A percentile compares a stretch with the other conserved stretches of the same genome.
Conservation (phyloP, 2,329 filamentous ascomycete species). For the Fragosphaeria purpurea region DNA sequence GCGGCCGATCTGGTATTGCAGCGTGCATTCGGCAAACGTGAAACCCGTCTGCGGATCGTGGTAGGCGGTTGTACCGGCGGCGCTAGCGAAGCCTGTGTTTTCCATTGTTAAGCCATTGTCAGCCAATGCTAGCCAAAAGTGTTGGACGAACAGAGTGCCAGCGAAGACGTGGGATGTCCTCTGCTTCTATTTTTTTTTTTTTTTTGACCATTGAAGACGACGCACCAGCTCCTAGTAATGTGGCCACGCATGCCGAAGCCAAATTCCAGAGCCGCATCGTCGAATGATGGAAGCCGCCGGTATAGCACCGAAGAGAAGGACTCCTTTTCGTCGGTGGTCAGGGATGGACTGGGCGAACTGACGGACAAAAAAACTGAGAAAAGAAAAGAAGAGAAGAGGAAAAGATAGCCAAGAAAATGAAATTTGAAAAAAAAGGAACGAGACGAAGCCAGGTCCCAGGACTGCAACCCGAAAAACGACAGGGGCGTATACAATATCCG, state of each 20-base stretch:
- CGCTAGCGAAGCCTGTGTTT: neutral
- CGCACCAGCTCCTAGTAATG: neutral
- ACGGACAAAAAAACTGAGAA: neutral
- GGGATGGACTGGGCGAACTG: neutral
- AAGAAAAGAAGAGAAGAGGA: neutral
- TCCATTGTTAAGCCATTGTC: no score
- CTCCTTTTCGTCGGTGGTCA: no score
- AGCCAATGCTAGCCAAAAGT: no score
- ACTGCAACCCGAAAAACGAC: no score
- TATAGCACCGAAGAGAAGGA: neutral
- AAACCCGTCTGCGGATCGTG: conserved; percentile 22
- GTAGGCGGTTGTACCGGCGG: conserved; percentile 2
- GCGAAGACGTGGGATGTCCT: no score
- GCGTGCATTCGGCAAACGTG: conserved; percentile 7
- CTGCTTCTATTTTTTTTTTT: neutral
- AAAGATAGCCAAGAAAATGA: neutral
- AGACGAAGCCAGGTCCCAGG: no score
- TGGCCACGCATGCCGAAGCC: conserved; percentile 1
- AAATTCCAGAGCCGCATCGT: conserved; percentile 4
- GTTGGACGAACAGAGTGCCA: no score
- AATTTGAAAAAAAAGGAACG: neutral
- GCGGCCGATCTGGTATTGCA: conserved; percentile 4
- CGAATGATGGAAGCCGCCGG: neutral
- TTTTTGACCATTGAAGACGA: neutral
- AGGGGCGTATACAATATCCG: no score